Evolutionary conservation across 495 filamentous ascomycete species (phyloP), one percentile per base, ranked within the genome.

Genomic region (Aspergillus bertholletiae): DNA sequence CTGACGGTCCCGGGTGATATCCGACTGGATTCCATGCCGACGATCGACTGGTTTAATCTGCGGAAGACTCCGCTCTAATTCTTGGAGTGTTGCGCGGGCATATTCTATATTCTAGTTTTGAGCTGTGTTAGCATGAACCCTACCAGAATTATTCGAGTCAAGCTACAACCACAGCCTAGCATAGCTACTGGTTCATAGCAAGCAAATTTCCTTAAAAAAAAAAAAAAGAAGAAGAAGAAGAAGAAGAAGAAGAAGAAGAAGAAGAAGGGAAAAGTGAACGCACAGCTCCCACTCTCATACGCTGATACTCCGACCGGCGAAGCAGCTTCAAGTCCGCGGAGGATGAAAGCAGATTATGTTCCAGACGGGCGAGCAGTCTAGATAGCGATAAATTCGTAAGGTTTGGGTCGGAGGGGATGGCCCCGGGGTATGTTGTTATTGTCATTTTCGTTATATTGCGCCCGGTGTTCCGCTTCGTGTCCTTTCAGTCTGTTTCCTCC

Each of bases 311-410:
- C 56, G 83, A 90, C 41, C 71, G 74, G 27, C 78, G 77, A 30
- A 92, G 71, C 21, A 76, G 74, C 17, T 77, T 78, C 7, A 83
- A 74, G 49, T 88, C 82, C 51, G 83, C 72, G 44, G 83, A 80
- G 48, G 87, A 80, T 18, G 82, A 81, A 27, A 92, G 78, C 45
- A 96, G 78, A 54, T 82, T 88, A 46, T 85, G 77, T 65, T 92
- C 85, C 6, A 96, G 75, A 2, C 89, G 85, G 50, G 76, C 72
- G 47, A 95, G 80, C n/a, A 93, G 80, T n/a, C 88, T 80, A 43
- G 75, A 80, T 9, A 93, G 80, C 58, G 88, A 85, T 18, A 86
- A 76, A 15, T 79, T 58, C 34, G 72, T 73, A 41, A 78, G 60
- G 35, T 79, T 69, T 64, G 59, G 34, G 59, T 61, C 28, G 30